phyloP scores from a whole-genome alignment of 2,329 filamentous ascomycete species.

The Aspergillus sp. region DNA sequence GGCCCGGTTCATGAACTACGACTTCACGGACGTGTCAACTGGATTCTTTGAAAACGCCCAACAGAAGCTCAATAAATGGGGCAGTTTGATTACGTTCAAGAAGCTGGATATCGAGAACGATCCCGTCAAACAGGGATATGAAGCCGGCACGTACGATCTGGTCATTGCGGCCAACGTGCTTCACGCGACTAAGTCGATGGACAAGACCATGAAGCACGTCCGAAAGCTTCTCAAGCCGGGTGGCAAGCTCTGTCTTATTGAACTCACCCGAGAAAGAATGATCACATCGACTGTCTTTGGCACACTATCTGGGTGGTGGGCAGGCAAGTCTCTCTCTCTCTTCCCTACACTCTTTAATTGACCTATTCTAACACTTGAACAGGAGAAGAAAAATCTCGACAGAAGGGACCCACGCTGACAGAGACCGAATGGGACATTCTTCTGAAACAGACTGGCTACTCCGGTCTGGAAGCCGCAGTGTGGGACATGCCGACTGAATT shows the following conservation, averaged over 20 bases:
- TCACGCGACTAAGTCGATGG: slow-evolving; percentile 17
- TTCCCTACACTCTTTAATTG: too few species aligned
- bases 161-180: slow-evolving; percentile 25
- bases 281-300: slow-evolving; percentile 18
- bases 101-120: slow-evolving; percentile 19
- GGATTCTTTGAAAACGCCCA: slow-evolving; percentile 27
- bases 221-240: slow-evolving; percentile 29
- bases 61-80: slow-evolving; percentile 19
- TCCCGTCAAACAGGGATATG: slow-evolving; percentile 21
- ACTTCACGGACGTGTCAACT: slow-evolving; percentile 18
- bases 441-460: slow-evolving; percentile 17
- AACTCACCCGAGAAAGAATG: slow-evolving; percentile 21
- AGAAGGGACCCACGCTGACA: slow-evolving; percentile 3
- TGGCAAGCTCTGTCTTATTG: slow-evolving; percentile 41
- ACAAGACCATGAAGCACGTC: slow-evolving; percentile 16
- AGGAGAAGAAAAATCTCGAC: slow-evolving; percentile 5
- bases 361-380: too few species aligned
- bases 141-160: slow-evolving; percentile 17
- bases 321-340: too few species aligned
- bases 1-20: slow-evolving; percentile 8
- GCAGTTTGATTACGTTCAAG: slow-evolving; percentile 19
- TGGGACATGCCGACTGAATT: background rate
- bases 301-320: slow-evolving; percentile 31
- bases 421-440: slow-evolving; percentile 17
- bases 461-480: slow-evolving; percentile 15